These are phyloP conservation scores for Pseudocercospora eumusae DNA, from an alignment of 2,329 filamentous ascomycete genomes.

Conservation along the genomic window DNA sequence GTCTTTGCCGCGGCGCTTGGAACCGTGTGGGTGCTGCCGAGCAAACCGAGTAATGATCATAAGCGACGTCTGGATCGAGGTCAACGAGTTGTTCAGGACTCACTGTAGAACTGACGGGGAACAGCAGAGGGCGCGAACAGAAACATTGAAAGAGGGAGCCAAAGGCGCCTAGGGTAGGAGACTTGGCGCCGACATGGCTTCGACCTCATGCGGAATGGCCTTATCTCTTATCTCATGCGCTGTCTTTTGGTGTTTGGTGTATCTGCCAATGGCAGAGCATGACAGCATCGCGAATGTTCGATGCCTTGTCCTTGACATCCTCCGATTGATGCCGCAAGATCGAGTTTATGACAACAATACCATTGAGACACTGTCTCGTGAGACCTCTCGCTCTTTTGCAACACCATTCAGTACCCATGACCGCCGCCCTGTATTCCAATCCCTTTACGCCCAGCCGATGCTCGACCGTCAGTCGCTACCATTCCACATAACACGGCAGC, in stretches of 20 bases:
- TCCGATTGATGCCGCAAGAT: no score
- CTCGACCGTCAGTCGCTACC: no score
- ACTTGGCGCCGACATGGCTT: conserved; percentile 2
- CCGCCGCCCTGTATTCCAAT: no score
- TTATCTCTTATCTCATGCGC: no score
- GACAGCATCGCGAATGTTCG: background rate
- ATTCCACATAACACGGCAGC: no score
- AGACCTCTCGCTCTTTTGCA: no score
- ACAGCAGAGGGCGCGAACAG: background rate
- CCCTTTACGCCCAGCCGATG: no score
- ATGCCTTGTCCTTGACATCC: background rate
- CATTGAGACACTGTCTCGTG: no score
- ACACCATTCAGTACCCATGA: no score
- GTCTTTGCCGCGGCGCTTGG: background rate
- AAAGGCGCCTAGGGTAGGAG: background rate
- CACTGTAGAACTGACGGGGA: background rate
- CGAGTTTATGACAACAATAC: no score
- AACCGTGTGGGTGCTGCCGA: background rate
- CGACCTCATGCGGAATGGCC: no score
- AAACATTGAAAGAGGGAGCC: background rate
- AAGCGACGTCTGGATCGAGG: background rate
- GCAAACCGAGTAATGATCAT: background rate
- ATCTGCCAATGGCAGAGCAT: background rate
- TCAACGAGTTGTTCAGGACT: background rate
- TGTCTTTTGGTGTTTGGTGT: background rate